Evolutionary conservation across 208 protist species (phyloP).

Genomic region (Wallacemonas sp.): DNA sequence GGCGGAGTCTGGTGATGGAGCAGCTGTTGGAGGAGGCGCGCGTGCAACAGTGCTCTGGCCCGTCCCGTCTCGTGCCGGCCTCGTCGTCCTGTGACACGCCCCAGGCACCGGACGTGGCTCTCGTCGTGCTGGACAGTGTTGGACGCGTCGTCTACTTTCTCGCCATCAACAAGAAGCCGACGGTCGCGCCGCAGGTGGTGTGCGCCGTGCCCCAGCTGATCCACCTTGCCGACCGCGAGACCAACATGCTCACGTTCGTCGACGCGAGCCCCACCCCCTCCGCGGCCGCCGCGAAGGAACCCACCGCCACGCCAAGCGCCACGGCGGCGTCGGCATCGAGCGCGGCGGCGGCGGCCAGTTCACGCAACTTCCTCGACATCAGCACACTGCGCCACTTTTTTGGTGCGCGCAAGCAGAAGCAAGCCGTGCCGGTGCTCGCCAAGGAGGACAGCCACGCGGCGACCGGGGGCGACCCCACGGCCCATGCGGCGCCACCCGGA

Average conservation of each 20-base stretch:
- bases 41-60: slow-evolving; percentile 10
- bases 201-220: slow-evolving; percentile 65
- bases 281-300: slow-evolving; percentile 4
- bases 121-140: slow-evolving; percentile 71
- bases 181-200: slow-evolving; percentile 46
- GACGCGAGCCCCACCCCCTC: slow-evolving; percentile 3
- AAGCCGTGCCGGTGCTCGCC: not conserved
- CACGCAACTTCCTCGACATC: slow-evolving; percentile 55
- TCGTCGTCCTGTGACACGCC: not conserved
- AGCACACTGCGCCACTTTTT: slow-evolving; percentile 54
- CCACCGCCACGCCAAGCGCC: not conserved
- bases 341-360: slow-evolving; percentile 19
- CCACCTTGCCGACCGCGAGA: slow-evolving; percentile 32
- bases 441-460: not conserved
- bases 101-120: slow-evolving; percentile 17
- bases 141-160: slow-evolving; percentile 64
- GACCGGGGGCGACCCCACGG: not conserved
- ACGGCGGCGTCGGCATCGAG: not conserved
- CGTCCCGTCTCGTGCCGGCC: too few species aligned
- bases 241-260: slow-evolving; percentile 21
- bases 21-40: slow-evolving; percentile 28
- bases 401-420: slow-evolving; percentile 9
- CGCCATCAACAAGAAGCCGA: slow-evolving; percentile 37
- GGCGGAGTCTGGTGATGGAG: slow-evolving; percentile 36
- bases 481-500: not conserved